Evolutionary conservation across 345 rosid genomes (phyloP), one percentile per base, ranked within the genome.

Genomic region (Diplotaxis tenuifolia): DNA sequence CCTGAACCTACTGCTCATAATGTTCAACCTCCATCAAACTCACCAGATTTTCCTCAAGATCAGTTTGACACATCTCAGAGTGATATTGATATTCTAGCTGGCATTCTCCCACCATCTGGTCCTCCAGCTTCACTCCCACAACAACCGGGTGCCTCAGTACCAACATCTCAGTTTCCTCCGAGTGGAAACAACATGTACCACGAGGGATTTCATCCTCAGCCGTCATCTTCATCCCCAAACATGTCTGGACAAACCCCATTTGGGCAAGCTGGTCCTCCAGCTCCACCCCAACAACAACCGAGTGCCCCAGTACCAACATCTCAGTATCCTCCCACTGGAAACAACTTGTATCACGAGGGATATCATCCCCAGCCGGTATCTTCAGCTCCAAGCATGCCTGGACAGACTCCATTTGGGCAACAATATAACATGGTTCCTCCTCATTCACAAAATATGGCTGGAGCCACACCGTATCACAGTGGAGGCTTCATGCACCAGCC

Each of bases 71-170:
- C 81, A 66, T 61, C 91, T 25, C 70, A 78, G 22, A 84, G 73
- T 58, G 93, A 86, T 75, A 67, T 81, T 47, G 99, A 95, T 83
- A 82, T 95, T 69, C 84, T 95, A 75, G 99, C 96, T 18, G 97
- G 85, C 67, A 89, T 95, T 70, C 96, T 95, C 66, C 99, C 97
- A 69, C 88, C 88, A 1, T 72, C 93, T 54, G 93, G 85, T 63
- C 86, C 87, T 50, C 72, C 83, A 50, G 75, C 79, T 55, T 70
- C 76, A 65, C 56, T 49, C 32, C 80, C 83, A 68, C 66, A 84
- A 32, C 85, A 81, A 29, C 27, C 86, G 8, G 75, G 84, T 56
- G 79, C 86, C 75, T 65, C 86, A 56, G 45, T 78, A 65, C 82
- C 86, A 61, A 67, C 85, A 56, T 79, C 84, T 65, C 75, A 77